phyloP scores from a whole-genome alignment of 495 filamentous ascomycete species.

The Podospora australis region DNA sequence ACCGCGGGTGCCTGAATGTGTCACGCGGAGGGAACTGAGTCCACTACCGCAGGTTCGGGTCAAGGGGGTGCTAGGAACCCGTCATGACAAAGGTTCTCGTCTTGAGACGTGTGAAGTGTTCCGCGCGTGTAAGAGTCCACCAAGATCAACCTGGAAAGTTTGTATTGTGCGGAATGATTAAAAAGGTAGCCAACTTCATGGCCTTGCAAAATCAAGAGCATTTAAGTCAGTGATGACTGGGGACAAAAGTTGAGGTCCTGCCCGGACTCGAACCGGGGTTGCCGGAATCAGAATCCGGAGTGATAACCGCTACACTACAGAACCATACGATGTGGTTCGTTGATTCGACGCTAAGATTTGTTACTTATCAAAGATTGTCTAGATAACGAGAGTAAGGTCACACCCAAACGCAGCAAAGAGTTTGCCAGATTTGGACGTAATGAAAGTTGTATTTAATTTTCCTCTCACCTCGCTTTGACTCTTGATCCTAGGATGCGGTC shows the following conservation, averaged over 20 bases:
- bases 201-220: no score
- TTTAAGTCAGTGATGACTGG: neutral
- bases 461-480: no score
- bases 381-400: no score
- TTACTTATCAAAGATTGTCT: neutral
- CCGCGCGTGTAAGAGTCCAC: neutral
- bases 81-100: neutral
- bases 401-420: no score
- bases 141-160: neutral
- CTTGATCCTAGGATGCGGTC: no score
- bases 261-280: slow-evolving; percentile 15
- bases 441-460: no score
- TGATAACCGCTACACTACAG: no score
- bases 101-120: neutral
- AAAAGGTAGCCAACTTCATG: neutral
- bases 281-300: no score
- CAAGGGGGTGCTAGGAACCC: no score
- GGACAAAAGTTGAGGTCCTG: slow-evolving; percentile 9
- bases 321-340: neutral
- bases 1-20: neutral
- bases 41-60: no score
- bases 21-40: no score
- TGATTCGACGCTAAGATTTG: neutral
- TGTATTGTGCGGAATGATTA: neutral
- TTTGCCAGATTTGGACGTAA: no score